These are phyloP conservation scores for slime mould (Dictyostelium discoideum) DNA, from an alignment of 78 protist genomes.

Conservation along the genomic window dicty_2.7 NC_007090.3:5431001-5431500, in stretches of 20 bases:
- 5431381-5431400: neutral
- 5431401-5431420: neutral
- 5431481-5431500: conserved; percentile 26
- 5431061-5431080: neutral
- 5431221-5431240: neutral
- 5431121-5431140: conserved; percentile 41
- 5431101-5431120: conserved; percentile 69
- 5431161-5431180: neutral
- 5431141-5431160: neutral
- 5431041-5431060: neutral
- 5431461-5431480: conserved; percentile 52
- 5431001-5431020: conserved; percentile 63
- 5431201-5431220: neutral
- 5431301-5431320: too few relatives aligned
- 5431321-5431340: neutral
- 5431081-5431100: conserved; percentile 66
- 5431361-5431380: neutral
- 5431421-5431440: conserved; percentile 18
- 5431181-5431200: neutral
- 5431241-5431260: too few relatives aligned
- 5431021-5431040: conserved; percentile 21
- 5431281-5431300: neutral
- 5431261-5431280: neutral
- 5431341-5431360: neutral
- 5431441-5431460: neutral